phyloP scores from a whole-genome alignment of 2,329 filamentous ascomycete genomes.

The Simplicillium sp. region DNA sequence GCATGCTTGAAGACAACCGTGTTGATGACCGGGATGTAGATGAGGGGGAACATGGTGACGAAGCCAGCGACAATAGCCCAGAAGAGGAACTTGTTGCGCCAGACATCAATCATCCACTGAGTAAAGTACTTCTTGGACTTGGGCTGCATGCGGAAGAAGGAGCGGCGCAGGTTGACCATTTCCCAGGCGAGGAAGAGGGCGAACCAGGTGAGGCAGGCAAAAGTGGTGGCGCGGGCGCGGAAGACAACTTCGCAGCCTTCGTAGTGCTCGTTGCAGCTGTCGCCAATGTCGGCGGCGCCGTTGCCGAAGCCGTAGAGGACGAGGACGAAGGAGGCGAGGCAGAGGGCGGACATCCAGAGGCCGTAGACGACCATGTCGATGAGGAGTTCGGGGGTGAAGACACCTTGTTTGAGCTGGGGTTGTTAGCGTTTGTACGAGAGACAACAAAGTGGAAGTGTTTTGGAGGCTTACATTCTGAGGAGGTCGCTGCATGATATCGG shows the following conservation, averaged over 20 bases:
- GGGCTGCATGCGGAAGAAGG: slow-evolving; percentile 65
- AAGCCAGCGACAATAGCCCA: slow-evolving; percentile 42
- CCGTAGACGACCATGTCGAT: slow-evolving; percentile 59
- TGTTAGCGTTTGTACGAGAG: neutral
- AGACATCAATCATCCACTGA: slow-evolving; percentile 57
- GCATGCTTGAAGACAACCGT: slow-evolving; percentile 47
- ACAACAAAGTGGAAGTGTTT: neutral
- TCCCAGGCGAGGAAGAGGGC: slow-evolving; percentile 70
- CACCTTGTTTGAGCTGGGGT: slow-evolving; percentile 32
- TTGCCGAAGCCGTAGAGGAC: slow-evolving; percentile 41
- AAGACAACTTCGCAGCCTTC: slow-evolving; percentile 50
- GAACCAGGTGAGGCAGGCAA: slow-evolving; percentile 65
- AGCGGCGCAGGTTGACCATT: slow-evolving; percentile 59
- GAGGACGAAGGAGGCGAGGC: slow-evolving; percentile 39
- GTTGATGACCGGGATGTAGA: slow-evolving; percentile 50
- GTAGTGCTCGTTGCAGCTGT: slow-evolving; percentile 49
- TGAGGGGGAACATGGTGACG: slow-evolving; percentile 35
- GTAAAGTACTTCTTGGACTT: slow-evolving; percentile 49
- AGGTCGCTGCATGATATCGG: slow-evolving; percentile 60
- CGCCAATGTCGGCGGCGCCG: slow-evolving; percentile 40
- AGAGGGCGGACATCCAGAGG: slow-evolving; percentile 55
- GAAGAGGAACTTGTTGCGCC: slow-evolving; percentile 64
- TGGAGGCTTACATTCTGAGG: slow-evolving; percentile 45
- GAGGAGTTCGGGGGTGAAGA: slow-evolving; percentile 57
- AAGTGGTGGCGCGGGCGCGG: slow-evolving; percentile 61